Evolutionary conservation across 1,139 yeast species (phyloP).

Genomic region (Meyerozyma athensensis): DNA sequence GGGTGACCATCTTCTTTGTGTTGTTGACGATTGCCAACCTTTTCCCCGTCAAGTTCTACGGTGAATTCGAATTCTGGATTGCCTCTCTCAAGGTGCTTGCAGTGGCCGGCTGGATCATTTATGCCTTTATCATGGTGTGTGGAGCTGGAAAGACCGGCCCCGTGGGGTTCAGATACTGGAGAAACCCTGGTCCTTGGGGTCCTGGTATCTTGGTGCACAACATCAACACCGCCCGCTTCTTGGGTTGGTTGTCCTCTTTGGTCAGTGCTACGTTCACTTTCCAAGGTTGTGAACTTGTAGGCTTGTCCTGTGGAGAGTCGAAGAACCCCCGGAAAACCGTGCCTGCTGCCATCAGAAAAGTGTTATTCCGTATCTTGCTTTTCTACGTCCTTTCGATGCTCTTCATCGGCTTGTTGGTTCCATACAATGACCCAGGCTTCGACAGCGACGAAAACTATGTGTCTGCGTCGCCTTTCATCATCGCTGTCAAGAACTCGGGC

Average conservation of each 20-base stretch:
- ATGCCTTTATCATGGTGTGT: slow-evolving; percentile 65
- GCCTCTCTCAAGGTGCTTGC: slow-evolving; percentile 67
- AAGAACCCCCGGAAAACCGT: slow-evolving; percentile 76
- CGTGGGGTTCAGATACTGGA: slow-evolving; percentile 86
- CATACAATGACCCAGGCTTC: slow-evolving; percentile 59
- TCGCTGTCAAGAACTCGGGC: slow-evolving; percentile 63
- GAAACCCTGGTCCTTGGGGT: slow-evolving; percentile 87
- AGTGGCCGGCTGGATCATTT: slow-evolving; percentile 65
- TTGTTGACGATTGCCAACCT: slow-evolving; percentile 47
- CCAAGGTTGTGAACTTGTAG: slow-evolving; percentile 78
- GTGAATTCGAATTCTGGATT: slow-evolving; percentile 61
- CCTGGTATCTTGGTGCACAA: slow-evolving; percentile 47
- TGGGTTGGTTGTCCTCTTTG: slow-evolving; percentile 62
- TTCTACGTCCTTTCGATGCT: slow-evolving; percentile 78
- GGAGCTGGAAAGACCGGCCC: slow-evolving; percentile 71
- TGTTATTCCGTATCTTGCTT: slow-evolving; percentile 71
- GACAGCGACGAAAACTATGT: slow-evolving; percentile 25
- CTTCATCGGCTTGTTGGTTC: slow-evolving; percentile 80
- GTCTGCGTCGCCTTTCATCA: slow-evolving; percentile 48
- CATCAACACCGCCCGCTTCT: slow-evolving; percentile 51
- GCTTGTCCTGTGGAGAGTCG: slow-evolving; percentile 87
- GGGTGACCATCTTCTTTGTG: slow-evolving; percentile 71
- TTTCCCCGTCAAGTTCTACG: slow-evolving; percentile 60
- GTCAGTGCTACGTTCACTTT: slow-evolving; percentile 76
- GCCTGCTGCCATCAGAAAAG: slow-evolving; percentile 81